Base-by-base conservation (phyloP, 495 filamentous ascomycete genomes). In the Aspergillus ostianus region DNA sequence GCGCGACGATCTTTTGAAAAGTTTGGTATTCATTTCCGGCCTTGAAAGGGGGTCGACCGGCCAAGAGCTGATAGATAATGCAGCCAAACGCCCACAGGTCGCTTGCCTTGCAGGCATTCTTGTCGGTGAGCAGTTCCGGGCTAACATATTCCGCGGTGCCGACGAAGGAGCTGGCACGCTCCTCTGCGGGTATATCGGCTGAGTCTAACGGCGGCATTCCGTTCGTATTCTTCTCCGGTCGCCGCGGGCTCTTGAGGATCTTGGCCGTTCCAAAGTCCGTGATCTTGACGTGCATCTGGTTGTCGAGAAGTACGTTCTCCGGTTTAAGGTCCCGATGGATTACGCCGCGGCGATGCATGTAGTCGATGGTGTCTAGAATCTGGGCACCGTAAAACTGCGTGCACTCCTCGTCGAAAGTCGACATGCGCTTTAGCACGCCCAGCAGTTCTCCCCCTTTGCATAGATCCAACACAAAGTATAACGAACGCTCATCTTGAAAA, bases 81-180 rank as follows among this genome's bases (percentile, higher is more conserved):
- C 95, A 99, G n/a, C 95, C 95, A 78, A 98, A 97, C 4, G 95
- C 95, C 95, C 95, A 99, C 32, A 99, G 74, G 71, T 99, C 95
- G 67, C 93, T 97, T 20, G 95, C 92, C 76, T 98, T 99, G 78
- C 95, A 96, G 10, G 93, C 94, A 62, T 91, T 92, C 77, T 98
- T 98, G 62, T 97, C 90, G 2, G 88, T 96, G 61, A 99, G 79
- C 30, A 99, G 81, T 66, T 99, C 95, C 0, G 95, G 95, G 65
- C 92, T 97, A 62, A 99, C 95, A 68, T 99, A 99, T 71, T 99
- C 95, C 2, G 95, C 95, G 6, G 95, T 99, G 51, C 95, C 95
- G 21, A 99, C 95, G 74, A 99, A 99, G 5, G 94, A 98, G 32
- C 89, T 91, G 19, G 92, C 91, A 59, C 90, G 84, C 62, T 88